phyloP scores from a whole-genome alignment of 2,329 filamentous ascomycete species.

The Endocalyx cinctus region DNA sequence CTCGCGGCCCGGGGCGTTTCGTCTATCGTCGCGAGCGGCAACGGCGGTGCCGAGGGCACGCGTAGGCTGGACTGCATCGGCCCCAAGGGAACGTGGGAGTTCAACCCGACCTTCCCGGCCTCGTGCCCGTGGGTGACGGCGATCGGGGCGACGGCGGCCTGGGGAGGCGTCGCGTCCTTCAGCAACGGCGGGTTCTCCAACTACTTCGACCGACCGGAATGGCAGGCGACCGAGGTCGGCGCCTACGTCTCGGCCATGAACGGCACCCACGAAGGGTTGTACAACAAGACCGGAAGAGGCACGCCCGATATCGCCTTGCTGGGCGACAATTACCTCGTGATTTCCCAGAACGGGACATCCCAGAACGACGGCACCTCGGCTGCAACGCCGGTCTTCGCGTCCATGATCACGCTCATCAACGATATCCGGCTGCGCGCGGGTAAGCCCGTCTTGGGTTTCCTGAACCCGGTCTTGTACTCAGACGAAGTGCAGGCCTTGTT shows the following conservation, averaged over 20 bases:
- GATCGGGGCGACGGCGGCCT: constrained; percentile 18
- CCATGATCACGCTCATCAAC: constrained; percentile 51
- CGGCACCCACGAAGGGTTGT: constrained; percentile 19
- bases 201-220: constrained; percentile 41
- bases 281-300: constrained; percentile 34
- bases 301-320: constrained; percentile 52
- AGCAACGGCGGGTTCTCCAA: constrained; percentile 46
- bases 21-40: constrained; percentile 57
- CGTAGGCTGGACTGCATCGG: constrained; percentile 44
- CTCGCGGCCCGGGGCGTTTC: constrained; percentile 59
- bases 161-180: constrained; percentile 15
- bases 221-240: constrained; percentile 38
- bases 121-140: constrained; percentile 35
- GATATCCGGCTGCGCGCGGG: constrained; percentile 34
- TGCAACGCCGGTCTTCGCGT: constrained; percentile 49
- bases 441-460: too few relatives aligned
- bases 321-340: constrained; percentile 31
- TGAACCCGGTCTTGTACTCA: too few relatives aligned
- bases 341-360: constrained; percentile 27
- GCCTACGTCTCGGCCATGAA: constrained; percentile 37
- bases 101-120: constrained; percentile 47
- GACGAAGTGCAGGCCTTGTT: too few relatives aligned
- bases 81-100: constrained; percentile 49
- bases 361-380: constrained; percentile 33
- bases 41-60: constrained; percentile 47